Evolutionary conservation across 257 asterid genomes (phyloP).

Genomic region (Lithospermum erythrorhizon): DNA sequence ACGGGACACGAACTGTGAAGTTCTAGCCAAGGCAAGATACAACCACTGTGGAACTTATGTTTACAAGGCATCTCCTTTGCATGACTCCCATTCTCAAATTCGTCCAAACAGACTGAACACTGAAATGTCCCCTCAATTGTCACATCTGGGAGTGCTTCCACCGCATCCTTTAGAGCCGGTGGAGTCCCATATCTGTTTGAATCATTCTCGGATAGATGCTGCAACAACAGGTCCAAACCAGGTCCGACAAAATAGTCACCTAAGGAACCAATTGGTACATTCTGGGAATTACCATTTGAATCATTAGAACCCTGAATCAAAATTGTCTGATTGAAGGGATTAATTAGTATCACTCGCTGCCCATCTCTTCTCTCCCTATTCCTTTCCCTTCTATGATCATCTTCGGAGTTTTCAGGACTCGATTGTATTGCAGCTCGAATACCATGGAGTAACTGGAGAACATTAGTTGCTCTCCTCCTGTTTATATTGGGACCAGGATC

Average conservation of each 20-base stretch:
- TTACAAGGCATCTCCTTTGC: constrained; percentile 4
- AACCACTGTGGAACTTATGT: background rate
- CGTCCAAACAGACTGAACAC: constrained; percentile 55
- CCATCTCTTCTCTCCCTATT: constrained; percentile 19
- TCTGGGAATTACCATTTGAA: constrained; percentile 18
- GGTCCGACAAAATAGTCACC: constrained; percentile 78
- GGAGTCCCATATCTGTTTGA: constrained; percentile 72
- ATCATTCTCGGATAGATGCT: constrained; percentile 76
- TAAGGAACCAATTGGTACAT: constrained; percentile 45
- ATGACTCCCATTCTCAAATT: background rate
- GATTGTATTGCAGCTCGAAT: constrained; percentile 44
- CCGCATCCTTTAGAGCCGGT: constrained; percentile 71
- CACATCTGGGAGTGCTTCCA: constrained; percentile 54
- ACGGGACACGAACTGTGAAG: constrained; percentile 3
- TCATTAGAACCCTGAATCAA: constrained; percentile 41
- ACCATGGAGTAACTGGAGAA: constrained; percentile 66
- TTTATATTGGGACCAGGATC: constrained; percentile 43
- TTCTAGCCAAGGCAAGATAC: constrained; percentile 4
- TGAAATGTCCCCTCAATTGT: constrained; percentile 34
- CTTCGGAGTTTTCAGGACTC: constrained; percentile 23
- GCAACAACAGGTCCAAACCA: constrained; percentile 60
- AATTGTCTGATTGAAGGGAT: constrained; percentile 58
- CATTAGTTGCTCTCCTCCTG: constrained; percentile 58
- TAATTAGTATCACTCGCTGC: constrained; percentile 55
- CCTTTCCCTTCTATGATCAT: constrained; percentile 8